Evolutionary conservation across 2,329 filamentous ascomycete species (phyloP), one percentile per base, ranked within the genome.

Genomic region (Endothia cerciana): DNA sequence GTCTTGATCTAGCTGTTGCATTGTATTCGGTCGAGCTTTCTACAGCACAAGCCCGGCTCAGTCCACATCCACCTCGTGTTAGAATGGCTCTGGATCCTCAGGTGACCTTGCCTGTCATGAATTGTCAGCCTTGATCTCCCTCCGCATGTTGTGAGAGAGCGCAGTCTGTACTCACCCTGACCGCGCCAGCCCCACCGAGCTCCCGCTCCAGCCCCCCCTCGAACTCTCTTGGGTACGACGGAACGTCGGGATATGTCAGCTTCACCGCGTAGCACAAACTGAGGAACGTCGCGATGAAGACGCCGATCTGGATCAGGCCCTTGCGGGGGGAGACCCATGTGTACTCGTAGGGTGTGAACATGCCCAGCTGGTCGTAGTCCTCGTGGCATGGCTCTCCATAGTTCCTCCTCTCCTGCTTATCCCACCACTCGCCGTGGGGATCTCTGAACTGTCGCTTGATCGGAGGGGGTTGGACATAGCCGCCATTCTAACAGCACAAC

Each of bases 351-450:
- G 93, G 88, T 60, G 92, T 91, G 80, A 99, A 94, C 70, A 97
- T 90, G 72, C 93, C 94, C 65, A 98, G 84, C 65, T 93, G 85
- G 77, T 99, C 96, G 79, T 97, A 91, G 79, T 99, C 95, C 80
- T 99, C 96, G 79, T 99, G 94, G 62, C 97, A 88, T 15, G 94
- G 92, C 80, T 99, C 96, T 79, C 94, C 94, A 77, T 92, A 98
- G 85, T 99, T 98, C 74, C 95, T 89, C 77, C 94, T 90, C 80
- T 98, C 95, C 82, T 99, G 95, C 79, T 93, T 91, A 81, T 99
- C 94, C 92, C 93, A 98, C 93, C 93, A 99, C 76, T 92, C 89
- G 76, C 80, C 94, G 77, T 98, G 87, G 43, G 96, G 95, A 79
- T 98, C 95, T 77, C 95, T 92, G 82, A 93, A 91, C 78, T 93